These are phyloP conservation scores for Leavenworthia alabamica DNA, from an alignment of 345 rosid genomes.

Conservation along the genomic window DNA sequence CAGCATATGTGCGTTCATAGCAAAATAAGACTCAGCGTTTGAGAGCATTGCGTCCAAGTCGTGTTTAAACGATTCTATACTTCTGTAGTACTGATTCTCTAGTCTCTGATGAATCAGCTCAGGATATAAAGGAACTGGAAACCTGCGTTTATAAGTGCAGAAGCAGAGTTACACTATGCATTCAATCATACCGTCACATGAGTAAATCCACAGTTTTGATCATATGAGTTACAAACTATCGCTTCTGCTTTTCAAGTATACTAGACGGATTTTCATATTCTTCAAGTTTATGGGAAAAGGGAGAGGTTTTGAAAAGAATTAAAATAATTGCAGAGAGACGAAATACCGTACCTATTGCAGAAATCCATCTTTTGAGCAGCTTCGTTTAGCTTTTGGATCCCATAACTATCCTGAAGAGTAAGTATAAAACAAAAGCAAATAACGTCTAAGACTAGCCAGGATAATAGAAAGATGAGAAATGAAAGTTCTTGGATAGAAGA, in stretches of 20 bases:
- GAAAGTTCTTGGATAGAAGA: background rate
- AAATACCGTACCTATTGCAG: conserved; percentile 72
- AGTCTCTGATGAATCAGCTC: conserved; percentile 69
- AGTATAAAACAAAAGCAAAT: background rate
- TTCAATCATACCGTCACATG: conserved; percentile 4
- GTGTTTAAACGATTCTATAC: conserved; percentile 54
- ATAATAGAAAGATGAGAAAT: background rate
- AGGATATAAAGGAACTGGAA: conserved; percentile 75
- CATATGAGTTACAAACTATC: background rate
- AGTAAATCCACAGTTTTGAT: background rate
- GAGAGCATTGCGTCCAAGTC: conserved; percentile 62
- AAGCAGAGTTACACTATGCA: background rate
- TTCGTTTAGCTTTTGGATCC: conserved; percentile 67
- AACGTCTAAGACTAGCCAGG: background rate
- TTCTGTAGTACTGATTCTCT: conserved; percentile 72
- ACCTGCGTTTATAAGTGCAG: conserved; percentile 42
- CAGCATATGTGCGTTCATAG: conserved; percentile 29
- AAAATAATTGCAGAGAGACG: background rate
- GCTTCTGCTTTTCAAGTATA: background rate
- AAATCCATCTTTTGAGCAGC: conserved; percentile 68
- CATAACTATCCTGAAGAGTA: conserved; percentile 65
- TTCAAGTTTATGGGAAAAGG: background rate
- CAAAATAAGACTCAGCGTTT: conserved; percentile 59
- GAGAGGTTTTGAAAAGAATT: background rate
- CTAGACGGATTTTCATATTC: background rate